Conservation (phyloP, 805 yeast species). For the Nakazawaea molendinolei region DNA sequence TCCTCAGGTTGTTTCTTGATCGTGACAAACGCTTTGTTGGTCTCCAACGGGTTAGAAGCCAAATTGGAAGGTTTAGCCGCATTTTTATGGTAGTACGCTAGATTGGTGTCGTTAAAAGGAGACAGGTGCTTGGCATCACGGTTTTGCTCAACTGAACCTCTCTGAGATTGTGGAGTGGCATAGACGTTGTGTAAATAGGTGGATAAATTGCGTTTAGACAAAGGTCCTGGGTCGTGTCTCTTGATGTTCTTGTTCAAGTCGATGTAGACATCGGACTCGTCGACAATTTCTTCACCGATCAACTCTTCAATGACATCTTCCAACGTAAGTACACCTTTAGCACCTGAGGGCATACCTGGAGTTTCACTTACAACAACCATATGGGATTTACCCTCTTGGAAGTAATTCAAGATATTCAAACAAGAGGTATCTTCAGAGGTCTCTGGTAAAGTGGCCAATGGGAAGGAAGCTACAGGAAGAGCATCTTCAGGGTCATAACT, state of each 20-base stretch:
- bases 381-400: conserved; percentile 96
- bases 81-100: conserved; percentile 9
- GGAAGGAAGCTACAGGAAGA: conserved; percentile 85
- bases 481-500: conserved; percentile 97
- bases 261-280: conserved; percentile 89
- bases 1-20: conserved; percentile 52
- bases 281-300: conserved; percentile 96
- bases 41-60: conserved; percentile 65
- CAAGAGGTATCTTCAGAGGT: conserved; percentile 90
- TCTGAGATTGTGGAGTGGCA: conserved; percentile 28
- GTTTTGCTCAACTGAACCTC: conserved; percentile 33
- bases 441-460: conserved; percentile 93
- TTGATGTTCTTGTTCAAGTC: conserved; percentile 87
- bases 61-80: conserved; percentile 50
- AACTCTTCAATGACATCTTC: conserved; percentile 98
- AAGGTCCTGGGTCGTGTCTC: conserved; percentile 69
- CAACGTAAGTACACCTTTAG: conserved; percentile 84
- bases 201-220: conserved; percentile 62
- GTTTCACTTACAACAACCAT: conserved; percentile 87
- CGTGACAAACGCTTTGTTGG: conserved; percentile 58
- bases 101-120: conserved; percentile 6
- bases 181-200: conserved; percentile 62
- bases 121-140: neutral
- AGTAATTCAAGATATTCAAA: conserved; percentile 86
- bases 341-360: conserved; percentile 79